Evolutionary conservation across 2,329 filamentous ascomycete species (phyloP), one percentile per base, ranked within the genome.

Genomic region (Teratosphaeria viscida): DNA sequence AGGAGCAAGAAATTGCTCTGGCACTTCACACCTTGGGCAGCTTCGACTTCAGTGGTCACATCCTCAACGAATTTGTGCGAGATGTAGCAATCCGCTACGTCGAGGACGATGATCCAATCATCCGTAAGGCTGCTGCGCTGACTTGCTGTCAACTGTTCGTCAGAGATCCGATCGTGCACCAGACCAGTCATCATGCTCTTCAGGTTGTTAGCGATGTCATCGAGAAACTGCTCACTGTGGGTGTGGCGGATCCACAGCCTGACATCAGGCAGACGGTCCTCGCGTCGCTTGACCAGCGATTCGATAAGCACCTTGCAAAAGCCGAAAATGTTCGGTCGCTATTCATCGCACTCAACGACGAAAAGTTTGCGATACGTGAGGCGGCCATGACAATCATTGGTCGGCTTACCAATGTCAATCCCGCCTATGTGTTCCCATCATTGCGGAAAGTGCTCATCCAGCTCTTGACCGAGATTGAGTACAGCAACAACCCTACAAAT

Each of bases 91-190:
- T 99, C 70, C 94, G 92, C 72, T 99, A 96, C 68, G 92, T 99
- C 52, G 92, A 99, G 67, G 94, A 95, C 64, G 92, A 97, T 66
- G 95, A 96, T 67, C 82, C 90, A 0, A 89, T 95, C 64, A 96
- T 96, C 56, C 85, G 94, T 61, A 92, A 96, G 74, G 94, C 94
- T 16, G 92, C 94, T 2, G 92, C 94, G 16, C 80, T 99, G 62
- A 99, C 95, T 5, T 97, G 94, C 75, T 99, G 95, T 71, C 95
- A 99, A 73, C 83, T 99, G 54, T 97, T 97, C 70, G 89, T 97
- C 54, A 87, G 90, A 67, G 95, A 99, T 71, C 94, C 94, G 0
- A 97, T 99, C 65, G 91, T 99, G 68, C 94, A 96, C 68, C 94
- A 99, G 76, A 96, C 92, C 6, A 97, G 94, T 72, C 90, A 92